Evolutionary conservation across 768 basidiomycete genomes (phyloP).

Genomic region (Clathrus columnatus): DNA sequence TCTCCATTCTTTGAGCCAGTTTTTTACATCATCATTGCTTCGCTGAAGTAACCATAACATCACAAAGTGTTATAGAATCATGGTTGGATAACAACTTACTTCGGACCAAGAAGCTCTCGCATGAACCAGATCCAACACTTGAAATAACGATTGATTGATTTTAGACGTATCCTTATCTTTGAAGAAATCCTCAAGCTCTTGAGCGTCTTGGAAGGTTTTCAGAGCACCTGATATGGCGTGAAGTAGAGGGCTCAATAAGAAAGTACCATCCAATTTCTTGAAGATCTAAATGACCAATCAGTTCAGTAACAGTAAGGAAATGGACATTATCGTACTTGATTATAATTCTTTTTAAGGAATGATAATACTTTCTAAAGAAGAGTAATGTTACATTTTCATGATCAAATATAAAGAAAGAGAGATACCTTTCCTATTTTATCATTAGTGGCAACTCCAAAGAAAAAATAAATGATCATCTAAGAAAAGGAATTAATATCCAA

Average conservation of each 20-base stretch:
- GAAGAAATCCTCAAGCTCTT: conserved; percentile 63
- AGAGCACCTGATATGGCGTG: conserved; percentile 42
- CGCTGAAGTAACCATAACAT: conserved; percentile 32
- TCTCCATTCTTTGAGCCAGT: conserved; percentile 43
- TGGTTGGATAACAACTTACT: conserved; percentile 26
- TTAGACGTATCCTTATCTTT: conserved; percentile 64
- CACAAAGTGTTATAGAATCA: neutral
- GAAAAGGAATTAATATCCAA: conserved; percentile 35
- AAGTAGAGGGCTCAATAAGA: conserved; percentile 44
- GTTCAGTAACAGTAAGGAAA: neutral
- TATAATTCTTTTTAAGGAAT: conserved; percentile 66
- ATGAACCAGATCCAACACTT: conserved; percentile 59
- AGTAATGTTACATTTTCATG: conserved; percentile 21
- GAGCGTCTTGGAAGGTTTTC: conserved; percentile 59
- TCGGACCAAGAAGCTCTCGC: conserved; percentile 54
- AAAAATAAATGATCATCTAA: conserved; percentile 59
- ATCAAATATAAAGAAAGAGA: no score
- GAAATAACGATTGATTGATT: conserved; percentile 53
- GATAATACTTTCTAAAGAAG: conserved; percentile 30
- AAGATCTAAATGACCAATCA: conserved; percentile 37
- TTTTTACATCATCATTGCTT: conserved; percentile 45
- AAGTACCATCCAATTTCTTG: conserved; percentile 65
- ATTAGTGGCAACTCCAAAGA: conserved; percentile 52
- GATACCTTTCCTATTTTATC: conserved; percentile 35
- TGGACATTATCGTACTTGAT: conserved; percentile 46